Percentiles rank a stretch among this genome's conserved stretches.
Evolutionary conservation across 495 filamentous ascomycete genomes (phyloP).

Genomic region (Parathielavia hyrcaniae): DNA sequence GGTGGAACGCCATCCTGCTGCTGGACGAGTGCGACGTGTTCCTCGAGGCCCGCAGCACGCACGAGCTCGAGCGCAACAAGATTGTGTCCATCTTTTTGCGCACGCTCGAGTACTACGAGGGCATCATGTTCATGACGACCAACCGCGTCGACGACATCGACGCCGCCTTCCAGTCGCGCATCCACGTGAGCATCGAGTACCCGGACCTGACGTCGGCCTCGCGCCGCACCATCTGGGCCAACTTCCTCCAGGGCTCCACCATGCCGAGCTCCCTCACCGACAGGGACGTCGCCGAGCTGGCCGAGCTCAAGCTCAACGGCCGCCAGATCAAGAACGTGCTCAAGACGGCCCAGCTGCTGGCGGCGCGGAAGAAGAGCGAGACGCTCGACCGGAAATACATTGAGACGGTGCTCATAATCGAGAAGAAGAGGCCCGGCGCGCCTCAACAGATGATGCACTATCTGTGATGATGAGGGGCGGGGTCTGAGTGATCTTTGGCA

Average conservation of each 20-base stretch:
- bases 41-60: conserved; percentile 51
- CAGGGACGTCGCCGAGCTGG: conserved; percentile 34
- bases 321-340: conserved; percentile 50
- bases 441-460: conserved; percentile 27
- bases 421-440: conserved; percentile 30
- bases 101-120: conserved; percentile 51
- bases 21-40: conserved; percentile 68
- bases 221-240: conserved; percentile 31
- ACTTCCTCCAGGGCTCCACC: conserved; percentile 27
- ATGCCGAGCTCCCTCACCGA: conserved; percentile 25
- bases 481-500: background rate
- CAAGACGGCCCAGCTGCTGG: conserved; percentile 41
- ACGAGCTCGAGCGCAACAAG: conserved; percentile 50
- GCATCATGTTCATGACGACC: conserved; percentile 57
- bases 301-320: conserved; percentile 36
- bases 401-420: conserved; percentile 29
- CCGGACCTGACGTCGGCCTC: conserved; percentile 35
- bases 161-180: conserved; percentile 46
- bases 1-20: conserved; percentile 51
- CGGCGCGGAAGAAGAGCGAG: conserved; percentile 27
- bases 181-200: conserved; percentile 47
- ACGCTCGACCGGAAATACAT: conserved; percentile 28
- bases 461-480: conserved; percentile 17
- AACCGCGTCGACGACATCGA: conserved; percentile 49
- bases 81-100: conserved; percentile 53